Evolutionary conservation across 2,329 filamentous ascomycete genomes (phyloP).

Genomic region (Talaromyces sp.): DNA sequence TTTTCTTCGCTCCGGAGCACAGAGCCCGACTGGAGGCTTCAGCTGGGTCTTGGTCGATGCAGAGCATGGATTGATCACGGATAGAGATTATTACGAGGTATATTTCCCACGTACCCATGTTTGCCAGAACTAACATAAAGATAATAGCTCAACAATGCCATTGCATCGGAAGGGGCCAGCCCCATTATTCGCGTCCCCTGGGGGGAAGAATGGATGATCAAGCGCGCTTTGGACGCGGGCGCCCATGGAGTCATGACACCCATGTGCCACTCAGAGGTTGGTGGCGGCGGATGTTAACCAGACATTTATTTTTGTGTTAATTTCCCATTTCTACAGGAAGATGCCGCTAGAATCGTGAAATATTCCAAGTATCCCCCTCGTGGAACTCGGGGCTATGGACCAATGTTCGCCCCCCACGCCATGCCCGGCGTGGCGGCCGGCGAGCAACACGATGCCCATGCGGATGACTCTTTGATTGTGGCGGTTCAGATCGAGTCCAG

Average conservation of each 20-base stretch:
- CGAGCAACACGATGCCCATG: conserved; percentile 50
- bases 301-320: conserved; percentile 31
- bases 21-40: conserved; percentile 6
- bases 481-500: conserved; percentile 44
- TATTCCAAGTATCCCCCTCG: conserved; percentile 54
- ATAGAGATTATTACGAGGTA: conserved; percentile 12
- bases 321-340: conserved; percentile 41
- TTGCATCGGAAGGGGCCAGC: conserved; percentile 38
- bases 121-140: not conserved
- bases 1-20: conserved; percentile 8
- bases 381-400: conserved; percentile 54
- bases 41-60: conserved; percentile 12
- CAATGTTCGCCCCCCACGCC: conserved; percentile 48
- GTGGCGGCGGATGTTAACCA: not conserved
- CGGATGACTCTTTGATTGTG: conserved; percentile 51
- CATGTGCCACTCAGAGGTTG: conserved; percentile 25
- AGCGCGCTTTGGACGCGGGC: conserved; percentile 53
- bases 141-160: conserved; percentile 48
- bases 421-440: conserved; percentile 29
- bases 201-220: conserved; percentile 36
- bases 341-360: conserved; percentile 49
- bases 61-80: conserved; percentile 12
- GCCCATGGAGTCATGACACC: conserved; percentile 54
- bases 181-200: conserved; percentile 43
- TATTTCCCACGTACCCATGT: not conserved